phyloP scores from a whole-genome alignment of 805 yeast species.

The Cyberlindnera japonica region DNA sequence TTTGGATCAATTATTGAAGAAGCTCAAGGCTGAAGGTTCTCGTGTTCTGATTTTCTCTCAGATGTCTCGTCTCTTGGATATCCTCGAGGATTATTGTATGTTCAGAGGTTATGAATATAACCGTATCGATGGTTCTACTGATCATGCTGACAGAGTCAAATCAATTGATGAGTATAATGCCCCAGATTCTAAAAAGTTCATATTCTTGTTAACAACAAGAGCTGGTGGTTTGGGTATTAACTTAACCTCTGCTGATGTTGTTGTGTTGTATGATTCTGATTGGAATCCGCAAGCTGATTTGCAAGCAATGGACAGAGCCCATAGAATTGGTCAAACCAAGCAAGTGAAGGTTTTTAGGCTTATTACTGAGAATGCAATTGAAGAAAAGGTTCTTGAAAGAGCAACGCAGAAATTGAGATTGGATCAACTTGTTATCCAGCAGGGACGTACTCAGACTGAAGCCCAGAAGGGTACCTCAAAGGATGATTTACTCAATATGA shows the following conservation, averaged over 20 bases:
- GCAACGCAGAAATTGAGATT: slow-evolving; percentile 76
- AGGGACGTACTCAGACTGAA: slow-evolving; percentile 45
- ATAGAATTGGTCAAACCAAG: slow-evolving; percentile 81
- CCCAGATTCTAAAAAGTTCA: slow-evolving; percentile 68
- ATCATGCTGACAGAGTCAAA: slow-evolving; percentile 67
- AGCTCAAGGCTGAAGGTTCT: slow-evolving; percentile 64
- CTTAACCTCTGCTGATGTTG: slow-evolving; percentile 76
- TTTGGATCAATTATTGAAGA: slow-evolving; percentile 61
- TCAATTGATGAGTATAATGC: slow-evolving; percentile 78
- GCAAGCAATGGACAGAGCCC: slow-evolving; percentile 89
- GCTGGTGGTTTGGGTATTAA: slow-evolving; percentile 91
- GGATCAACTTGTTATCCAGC: slow-evolving; percentile 81
- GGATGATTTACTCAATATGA: slow-evolving; percentile 75
- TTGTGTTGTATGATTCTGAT: slow-evolving; percentile 72
- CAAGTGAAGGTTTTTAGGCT: slow-evolving; percentile 78
- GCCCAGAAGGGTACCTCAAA: slow-evolving; percentile 43
- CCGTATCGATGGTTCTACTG: slow-evolving; percentile 82
- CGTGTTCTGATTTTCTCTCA: slow-evolving; percentile 78
- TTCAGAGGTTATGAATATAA: slow-evolving; percentile 70
- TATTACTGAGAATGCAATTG: slow-evolving; percentile 78
- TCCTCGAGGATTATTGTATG: slow-evolving; percentile 72
- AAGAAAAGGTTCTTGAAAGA: slow-evolving; percentile 76
- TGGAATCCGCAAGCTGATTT: slow-evolving; percentile 91
- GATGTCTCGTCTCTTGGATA: slow-evolving; percentile 80
- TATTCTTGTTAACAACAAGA: slow-evolving; percentile 76